Evolutionary conservation across 176 grass and related monocot genomes (phyloP).

Genomic region (Rhipidocladum racemiflorum): DNA sequence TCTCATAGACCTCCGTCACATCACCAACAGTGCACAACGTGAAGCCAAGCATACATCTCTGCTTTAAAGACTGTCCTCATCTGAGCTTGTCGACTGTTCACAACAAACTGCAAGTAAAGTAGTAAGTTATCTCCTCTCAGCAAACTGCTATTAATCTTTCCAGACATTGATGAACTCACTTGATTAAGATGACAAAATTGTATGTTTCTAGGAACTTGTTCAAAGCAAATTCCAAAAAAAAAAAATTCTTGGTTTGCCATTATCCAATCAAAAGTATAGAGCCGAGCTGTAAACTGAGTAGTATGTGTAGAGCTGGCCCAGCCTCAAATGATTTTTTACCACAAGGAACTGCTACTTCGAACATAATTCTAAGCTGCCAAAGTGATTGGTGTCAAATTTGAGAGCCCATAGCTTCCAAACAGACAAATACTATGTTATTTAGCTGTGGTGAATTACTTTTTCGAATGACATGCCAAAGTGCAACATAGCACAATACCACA

Average conservation of each 20-base stretch:
- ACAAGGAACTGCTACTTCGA: background rate
- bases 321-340: background rate
- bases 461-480: background rate
- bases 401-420: background rate
- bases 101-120: too few species aligned
- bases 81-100: too few species aligned
- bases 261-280: background rate
- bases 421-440: background rate
- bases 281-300: background rate
- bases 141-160: background rate
- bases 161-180: background rate
- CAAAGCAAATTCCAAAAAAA: background rate
- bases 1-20: too few species aligned
- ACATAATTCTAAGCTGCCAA: too few species aligned
- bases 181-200: background rate
- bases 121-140: too few species aligned
- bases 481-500: background rate
- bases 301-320: background rate
- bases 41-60: background rate
- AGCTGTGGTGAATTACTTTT: background rate
- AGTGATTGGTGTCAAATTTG: background rate
- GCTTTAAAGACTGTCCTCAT: background rate
- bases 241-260: background rate
- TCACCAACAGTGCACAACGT: too few species aligned
- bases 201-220: background rate